phyloP scores from a whole-genome alignment of 2,329 filamentous ascomycete genomes.

The Ampelomyces quisqualis region DNA sequence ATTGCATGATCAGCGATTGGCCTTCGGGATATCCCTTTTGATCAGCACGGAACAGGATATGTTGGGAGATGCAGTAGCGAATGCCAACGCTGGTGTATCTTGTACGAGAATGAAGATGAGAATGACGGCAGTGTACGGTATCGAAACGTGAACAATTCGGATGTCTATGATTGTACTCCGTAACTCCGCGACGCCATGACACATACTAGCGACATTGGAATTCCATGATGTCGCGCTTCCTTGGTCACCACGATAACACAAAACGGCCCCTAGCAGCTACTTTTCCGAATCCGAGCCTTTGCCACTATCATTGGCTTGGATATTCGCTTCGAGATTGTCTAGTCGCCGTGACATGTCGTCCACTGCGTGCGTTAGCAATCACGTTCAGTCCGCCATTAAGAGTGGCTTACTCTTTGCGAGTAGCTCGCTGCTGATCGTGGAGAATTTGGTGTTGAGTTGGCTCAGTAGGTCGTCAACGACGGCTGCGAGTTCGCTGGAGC shows the following conservation, averaged over 20 bases:
- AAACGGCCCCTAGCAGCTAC: conserved; percentile 6
- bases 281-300: conserved; percentile 32
- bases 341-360: conserved; percentile 89
- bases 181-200: background rate
- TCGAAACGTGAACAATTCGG: background rate
- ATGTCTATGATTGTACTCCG: background rate
- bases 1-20: conserved; percentile 1
- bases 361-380: conserved; percentile 61
- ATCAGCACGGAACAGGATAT: conserved; percentile 3
- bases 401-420: conserved; percentile 74
- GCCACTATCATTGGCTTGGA: conserved; percentile 57
- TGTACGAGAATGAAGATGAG: conserved; percentile 19
- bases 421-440: conserved; percentile 79
- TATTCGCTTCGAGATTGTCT: conserved; percentile 76
- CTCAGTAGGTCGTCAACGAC: conserved; percentile 87
- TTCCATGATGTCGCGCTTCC: background rate
- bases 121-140: conserved; percentile 9
- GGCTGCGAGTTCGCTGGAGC: conserved; percentile 64
- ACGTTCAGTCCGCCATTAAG: background rate
- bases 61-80: background rate
- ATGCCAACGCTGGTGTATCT: conserved; percentile 5
- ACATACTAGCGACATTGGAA: too few species aligned
- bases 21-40: conserved; percentile 2
- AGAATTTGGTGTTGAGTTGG: conserved; percentile 81
- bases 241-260: background rate